Conservation (phyloP, 2,329 filamentous ascomycete genomes). For the Fusarium newnesense region DNA sequence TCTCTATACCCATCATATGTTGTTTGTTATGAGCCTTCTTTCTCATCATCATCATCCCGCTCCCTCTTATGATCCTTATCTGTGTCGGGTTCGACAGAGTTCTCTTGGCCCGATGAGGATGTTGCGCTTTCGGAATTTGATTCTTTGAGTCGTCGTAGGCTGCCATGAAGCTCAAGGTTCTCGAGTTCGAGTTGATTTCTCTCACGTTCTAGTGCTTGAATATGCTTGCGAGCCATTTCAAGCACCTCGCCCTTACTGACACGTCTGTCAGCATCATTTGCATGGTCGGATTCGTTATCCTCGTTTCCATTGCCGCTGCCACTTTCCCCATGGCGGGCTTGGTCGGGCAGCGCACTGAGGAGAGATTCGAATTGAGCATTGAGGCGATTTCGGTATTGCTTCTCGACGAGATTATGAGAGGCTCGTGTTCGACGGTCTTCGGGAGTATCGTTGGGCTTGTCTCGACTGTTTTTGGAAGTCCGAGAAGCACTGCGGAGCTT, state of each 20-base stretch:
- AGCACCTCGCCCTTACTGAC: conserved; percentile 45
- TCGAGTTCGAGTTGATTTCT: conserved; percentile 38
- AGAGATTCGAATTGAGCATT: conserved; percentile 44
- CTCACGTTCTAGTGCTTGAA: conserved; percentile 39
- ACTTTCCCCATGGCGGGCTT: conserved; percentile 27
- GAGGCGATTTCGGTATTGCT: conserved; percentile 44
- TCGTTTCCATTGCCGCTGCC: conserved; percentile 20
- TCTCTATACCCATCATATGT: background rate
- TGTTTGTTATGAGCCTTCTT: background rate
- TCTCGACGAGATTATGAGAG: conserved; percentile 44
- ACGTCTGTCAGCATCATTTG: conserved; percentile 37
- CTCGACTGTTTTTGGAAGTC: conserved; percentile 43
- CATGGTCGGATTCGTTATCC: conserved; percentile 37
- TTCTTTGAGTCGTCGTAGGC: conserved; percentile 34
- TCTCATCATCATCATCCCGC: conserved; percentile 1
- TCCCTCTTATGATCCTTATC: conserved; percentile 23
- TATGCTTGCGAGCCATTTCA: conserved; percentile 44
- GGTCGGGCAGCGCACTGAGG: conserved; percentile 37
- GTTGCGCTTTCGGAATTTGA: conserved; percentile 14
- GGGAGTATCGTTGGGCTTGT: conserved; percentile 41
- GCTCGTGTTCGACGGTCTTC: conserved; percentile 45
- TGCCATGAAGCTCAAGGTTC: conserved; percentile 41
- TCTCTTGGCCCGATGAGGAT: conserved; percentile 20
- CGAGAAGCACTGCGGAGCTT: conserved; percentile 45
- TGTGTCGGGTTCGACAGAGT: conserved; percentile 25